Conservation (phyloP, 106 monocot species). For the Acorus calamus region DNA sequence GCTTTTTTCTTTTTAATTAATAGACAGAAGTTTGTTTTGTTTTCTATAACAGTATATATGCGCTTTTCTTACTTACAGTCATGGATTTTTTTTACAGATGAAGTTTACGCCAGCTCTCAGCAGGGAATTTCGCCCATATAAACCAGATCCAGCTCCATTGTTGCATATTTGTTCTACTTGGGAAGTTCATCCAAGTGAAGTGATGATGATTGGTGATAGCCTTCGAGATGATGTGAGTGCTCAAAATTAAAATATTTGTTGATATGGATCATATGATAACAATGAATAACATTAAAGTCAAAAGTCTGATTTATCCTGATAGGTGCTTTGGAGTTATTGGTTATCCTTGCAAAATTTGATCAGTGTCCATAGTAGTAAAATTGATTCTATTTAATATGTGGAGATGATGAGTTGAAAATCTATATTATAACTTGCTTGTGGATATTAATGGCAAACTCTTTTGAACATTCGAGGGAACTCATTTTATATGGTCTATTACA, state of each 20-base stretch:
- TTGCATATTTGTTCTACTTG: conserved; percentile 83
- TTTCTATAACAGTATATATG: no score
- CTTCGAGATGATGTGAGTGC: conserved; percentile 86
- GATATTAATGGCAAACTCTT: no score
- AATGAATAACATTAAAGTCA: neutral
- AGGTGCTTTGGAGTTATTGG: neutral
- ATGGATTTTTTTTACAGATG: conserved; percentile 25
- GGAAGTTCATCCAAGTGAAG: conserved; percentile 69
- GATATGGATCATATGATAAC: neutral
- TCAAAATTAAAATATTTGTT: neutral
- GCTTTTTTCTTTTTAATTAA: no score
- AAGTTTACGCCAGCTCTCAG: conserved; percentile 71
- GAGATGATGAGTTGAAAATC: no score
- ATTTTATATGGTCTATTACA: no score
- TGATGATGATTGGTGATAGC: conserved; percentile 96
- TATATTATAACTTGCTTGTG: no score
- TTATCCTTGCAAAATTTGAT: no score
- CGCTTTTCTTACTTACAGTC: no score
- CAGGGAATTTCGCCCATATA: conserved; percentile 95
- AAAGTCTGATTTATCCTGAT: neutral
- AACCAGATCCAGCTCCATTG: conserved; percentile 89
- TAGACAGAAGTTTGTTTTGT: no score
- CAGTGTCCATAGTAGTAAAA: no score
- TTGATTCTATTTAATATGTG: no score
- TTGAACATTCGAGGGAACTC: no score